Base-by-base conservation (phyloP, 345 rosid species). In the Hibiscus mutabilis region DNA sequence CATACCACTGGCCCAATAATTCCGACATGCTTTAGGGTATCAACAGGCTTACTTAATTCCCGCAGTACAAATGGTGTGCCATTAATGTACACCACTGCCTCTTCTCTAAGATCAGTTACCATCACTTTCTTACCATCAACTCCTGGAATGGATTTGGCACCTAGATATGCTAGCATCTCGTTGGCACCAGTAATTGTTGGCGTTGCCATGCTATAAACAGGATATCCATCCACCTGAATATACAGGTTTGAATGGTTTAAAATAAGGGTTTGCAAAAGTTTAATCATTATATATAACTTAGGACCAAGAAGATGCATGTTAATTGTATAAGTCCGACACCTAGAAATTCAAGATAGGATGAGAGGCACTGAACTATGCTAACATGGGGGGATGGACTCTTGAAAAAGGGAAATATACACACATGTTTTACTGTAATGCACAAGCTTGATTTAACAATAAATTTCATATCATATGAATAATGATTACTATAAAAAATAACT, bases 11-110 rank as follows among this genome's bases (percentile, higher is more conserved):
- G 46, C 46, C 46, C 46, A 10, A 11, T 42, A 42, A 42, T 42
- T 84, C 97, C 86, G 27, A 91, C 78, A 82, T 94, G 96, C 47
- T 90, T 94, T 68, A 94, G 46, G 46, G 46, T 42, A 42, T 42
- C 14, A 11, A 42, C 46, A 42, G 46, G 46, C 46, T 42, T 42
- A 42, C 2, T 42, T 11, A 42, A 42, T 0, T 42, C 42, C 42
- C 46, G 10, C 46, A 2, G 46, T 42, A 42, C 46, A 42, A 42
- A 42, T 42, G 46, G 46, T 14, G 46, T 42, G 46, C 46, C 46
- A 42, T 42, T 42, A 42, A 42, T 42, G 46, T 42, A 42, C 46
- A 42, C 13, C 2, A 42, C 13, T 11, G 46, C 46, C 46, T 42
- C 46, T 42, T 42, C 46, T 42, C 46, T 42, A 42, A 42, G 46